Conservation (phyloP, 2,329 filamentous ascomycete species). For the Diaporthe citriasiana region DNA sequence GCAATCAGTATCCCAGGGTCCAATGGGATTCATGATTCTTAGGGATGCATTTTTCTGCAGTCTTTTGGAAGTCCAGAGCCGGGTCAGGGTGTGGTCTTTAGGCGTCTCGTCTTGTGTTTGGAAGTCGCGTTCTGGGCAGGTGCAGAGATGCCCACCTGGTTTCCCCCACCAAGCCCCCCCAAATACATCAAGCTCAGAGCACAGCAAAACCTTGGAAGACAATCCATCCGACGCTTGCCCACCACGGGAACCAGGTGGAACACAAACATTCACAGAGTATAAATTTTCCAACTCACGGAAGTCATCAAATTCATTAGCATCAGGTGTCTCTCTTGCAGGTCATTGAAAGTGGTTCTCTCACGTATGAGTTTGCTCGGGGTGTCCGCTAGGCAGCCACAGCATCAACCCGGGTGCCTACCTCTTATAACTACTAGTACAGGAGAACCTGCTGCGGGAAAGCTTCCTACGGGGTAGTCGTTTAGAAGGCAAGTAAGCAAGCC, state of each 20-base stretch:
- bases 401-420: too few relatives aligned
- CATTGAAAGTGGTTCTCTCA: neutral
- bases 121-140: slow-evolving; percentile 20
- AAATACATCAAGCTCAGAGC: neutral
- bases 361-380: too few relatives aligned
- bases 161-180: too few relatives aligned
- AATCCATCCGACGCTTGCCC: neutral
- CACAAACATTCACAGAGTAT: neutral
- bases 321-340: neutral
- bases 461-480: too few relatives aligned
- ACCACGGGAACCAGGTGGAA: neutral
- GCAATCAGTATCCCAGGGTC: neutral
- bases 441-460: too few relatives aligned
- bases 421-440: too few relatives aligned
- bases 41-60: slow-evolving; percentile 1
- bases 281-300: neutral
- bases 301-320: neutral
- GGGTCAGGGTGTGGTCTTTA: neutral
- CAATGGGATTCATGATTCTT: slow-evolving; percentile 28
- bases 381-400: too few relatives aligned
- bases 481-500: too few relatives aligned
- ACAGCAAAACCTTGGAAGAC: too few relatives aligned
- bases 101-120: neutral
- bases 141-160: neutral
- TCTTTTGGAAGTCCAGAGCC: neutral